A percentile compares a stretch with the other conserved stretches of the same genome.
phyloP scores from a whole-genome alignment of 306 rosid genomes.

The Trichosanthes truncata region DNA sequence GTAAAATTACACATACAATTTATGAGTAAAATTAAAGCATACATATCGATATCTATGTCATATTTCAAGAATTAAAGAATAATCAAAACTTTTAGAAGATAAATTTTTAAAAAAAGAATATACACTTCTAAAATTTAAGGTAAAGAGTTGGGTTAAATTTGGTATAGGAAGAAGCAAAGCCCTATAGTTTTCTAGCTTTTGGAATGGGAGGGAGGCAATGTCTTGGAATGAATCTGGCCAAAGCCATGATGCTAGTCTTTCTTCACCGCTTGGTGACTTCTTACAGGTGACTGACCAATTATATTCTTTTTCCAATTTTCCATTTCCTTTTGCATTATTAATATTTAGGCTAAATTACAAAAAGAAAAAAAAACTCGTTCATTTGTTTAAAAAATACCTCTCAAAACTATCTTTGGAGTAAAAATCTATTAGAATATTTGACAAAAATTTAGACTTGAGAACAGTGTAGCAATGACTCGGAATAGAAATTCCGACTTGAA shows the following conservation, averaged over 20 bases:
- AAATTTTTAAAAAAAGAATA: not conserved
- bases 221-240: conserved; percentile 78
- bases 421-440: too few relatives aligned
- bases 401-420: too few relatives aligned
- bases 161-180: conserved; percentile 40
- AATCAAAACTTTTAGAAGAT: not conserved
- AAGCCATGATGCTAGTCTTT: conserved; percentile 79
- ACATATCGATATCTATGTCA: too few relatives aligned
- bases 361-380: too few relatives aligned
- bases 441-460: too few relatives aligned
- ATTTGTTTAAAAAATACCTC: too few relatives aligned
- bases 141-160: not conserved
- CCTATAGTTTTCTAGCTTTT: conserved; percentile 73
- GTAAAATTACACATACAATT: too few relatives aligned
- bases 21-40: too few relatives aligned
- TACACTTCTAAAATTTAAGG: not conserved
- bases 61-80: not conserved
- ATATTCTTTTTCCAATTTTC: not conserved
- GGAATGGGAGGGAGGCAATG: conserved; percentile 92
- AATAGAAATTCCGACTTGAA: too few relatives aligned
- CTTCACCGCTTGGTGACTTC: conserved; percentile 66
- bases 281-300: conserved; percentile 34
- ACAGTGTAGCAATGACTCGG: too few relatives aligned
- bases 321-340: not conserved
- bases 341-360: not conserved